Conservation (phyloP, 2,329 filamentous ascomycete species). For the Gremmenia infestans region DNA sequence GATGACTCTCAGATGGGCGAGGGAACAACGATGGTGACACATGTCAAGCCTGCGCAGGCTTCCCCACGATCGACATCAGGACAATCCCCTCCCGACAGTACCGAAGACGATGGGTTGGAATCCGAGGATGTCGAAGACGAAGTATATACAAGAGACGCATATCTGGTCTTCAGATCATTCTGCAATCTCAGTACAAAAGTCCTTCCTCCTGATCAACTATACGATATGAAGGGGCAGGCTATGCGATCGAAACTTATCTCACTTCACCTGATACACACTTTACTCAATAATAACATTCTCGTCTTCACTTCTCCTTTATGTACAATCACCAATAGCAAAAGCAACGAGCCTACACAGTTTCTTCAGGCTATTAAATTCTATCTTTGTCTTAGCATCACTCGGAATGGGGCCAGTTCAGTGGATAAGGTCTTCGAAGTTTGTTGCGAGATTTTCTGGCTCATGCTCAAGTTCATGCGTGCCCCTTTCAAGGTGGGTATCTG, state of each 20-base stretch:
- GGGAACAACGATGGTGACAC: slow-evolving; percentile 62
- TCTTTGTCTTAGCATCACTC: slow-evolving; percentile 86
- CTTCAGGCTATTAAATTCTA: slow-evolving; percentile 96
- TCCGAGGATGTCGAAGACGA: slow-evolving; percentile 75
- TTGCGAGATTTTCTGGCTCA: slow-evolving; percentile 96
- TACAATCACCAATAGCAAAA: slow-evolving; percentile 88
- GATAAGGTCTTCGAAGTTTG: slow-evolving; percentile 91
- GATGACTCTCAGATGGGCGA: slow-evolving; percentile 60
- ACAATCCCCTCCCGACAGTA: slow-evolving; percentile 50
- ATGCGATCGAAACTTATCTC: slow-evolving; percentile 98
- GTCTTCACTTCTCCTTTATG: slow-evolving; percentile 90
- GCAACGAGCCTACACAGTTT: slow-evolving; percentile 82
- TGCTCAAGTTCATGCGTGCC: slow-evolving; percentile 88
- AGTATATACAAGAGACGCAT: slow-evolving; percentile 94
- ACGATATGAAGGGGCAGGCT: slow-evolving; percentile 86
- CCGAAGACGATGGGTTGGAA: slow-evolving; percentile 52
- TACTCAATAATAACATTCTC: slow-evolving; percentile 87
- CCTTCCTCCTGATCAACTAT: slow-evolving; percentile 82
- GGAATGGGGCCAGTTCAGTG: slow-evolving; percentile 91
- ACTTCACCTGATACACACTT: slow-evolving; percentile 88
- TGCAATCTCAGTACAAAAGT: slow-evolving; percentile 96
- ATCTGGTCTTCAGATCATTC: slow-evolving; percentile 93
- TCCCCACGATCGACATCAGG: slow-evolving; percentile 46
- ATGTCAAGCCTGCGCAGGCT: slow-evolving; percentile 44
- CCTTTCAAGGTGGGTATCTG: slow-evolving; percentile 70